phyloP scores from a whole-genome alignment of 164 flowering plant species.

The Chimonanthus praecox region DNA sequence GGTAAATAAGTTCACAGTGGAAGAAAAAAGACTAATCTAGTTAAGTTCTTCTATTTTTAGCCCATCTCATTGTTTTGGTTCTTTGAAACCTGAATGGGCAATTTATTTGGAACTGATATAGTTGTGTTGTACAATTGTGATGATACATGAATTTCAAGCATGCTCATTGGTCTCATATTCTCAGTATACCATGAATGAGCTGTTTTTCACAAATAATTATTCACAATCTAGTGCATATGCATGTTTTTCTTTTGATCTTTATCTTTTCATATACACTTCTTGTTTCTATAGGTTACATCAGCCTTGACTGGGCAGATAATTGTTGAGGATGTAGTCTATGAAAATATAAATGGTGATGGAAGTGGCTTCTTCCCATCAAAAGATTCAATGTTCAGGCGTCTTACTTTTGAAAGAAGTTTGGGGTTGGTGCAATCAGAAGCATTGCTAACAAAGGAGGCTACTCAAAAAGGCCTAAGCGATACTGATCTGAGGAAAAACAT shows the following conservation, averaged over 20 bases:
- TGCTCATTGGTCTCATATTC: no score
- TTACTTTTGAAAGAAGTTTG: constrained; percentile 69
- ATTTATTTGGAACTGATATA: no score
- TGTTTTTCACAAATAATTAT: no score
- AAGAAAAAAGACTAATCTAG: no score
- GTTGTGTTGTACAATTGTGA: no score
- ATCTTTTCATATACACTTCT: constrained; percentile 2
- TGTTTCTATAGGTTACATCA: constrained; percentile 55
- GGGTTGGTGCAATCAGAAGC: constrained; percentile 92
- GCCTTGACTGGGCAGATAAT: constrained; percentile 62
- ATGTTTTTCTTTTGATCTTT: not conserved
- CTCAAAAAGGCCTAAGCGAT: constrained; percentile 21
- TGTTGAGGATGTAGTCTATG: constrained; percentile 88
- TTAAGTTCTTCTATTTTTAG: no score
- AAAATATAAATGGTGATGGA: constrained; percentile 36
- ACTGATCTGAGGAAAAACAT: constrained; percentile 35
- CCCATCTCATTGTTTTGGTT: no score
- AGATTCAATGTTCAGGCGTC: constrained; percentile 69
- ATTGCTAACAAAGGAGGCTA: constrained; percentile 31
- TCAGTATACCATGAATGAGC: no score
- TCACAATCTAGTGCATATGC: no score
- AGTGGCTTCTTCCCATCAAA: constrained; percentile 27
- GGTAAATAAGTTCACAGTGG: no score
- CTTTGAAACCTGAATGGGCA: no score
- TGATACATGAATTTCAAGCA: no score